Percentiles rank a stretch among this genome's conserved stretches.
phyloP scores from a whole-genome alignment of 2,329 filamentous ascomycete species.

The Ophiostoma tasmaniense region DNA sequence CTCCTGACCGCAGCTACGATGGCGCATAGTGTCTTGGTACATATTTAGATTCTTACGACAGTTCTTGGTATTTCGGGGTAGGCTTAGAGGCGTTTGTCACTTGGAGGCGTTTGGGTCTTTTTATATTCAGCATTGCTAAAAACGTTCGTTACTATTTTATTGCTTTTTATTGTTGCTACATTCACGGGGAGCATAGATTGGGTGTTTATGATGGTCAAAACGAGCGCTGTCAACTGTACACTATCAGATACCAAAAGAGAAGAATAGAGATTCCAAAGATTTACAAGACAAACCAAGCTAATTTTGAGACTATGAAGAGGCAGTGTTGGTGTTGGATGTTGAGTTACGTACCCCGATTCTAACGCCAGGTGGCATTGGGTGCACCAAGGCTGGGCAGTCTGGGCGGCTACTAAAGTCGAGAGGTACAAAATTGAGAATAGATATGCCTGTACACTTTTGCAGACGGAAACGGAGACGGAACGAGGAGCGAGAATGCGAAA shows the following conservation, averaged over 20 bases:
- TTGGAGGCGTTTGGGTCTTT: background rate
- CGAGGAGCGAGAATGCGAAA: background rate
- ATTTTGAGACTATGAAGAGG: background rate
- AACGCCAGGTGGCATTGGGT: background rate
- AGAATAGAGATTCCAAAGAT: background rate
- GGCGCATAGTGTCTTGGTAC: background rate
- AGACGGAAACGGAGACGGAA: background rate
- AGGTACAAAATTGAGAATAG: background rate
- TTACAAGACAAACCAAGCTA: background rate
- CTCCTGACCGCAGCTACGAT: no score
- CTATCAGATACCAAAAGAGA: background rate
- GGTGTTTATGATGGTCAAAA: background rate
- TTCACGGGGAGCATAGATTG: background rate
- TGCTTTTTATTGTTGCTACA: background rate
- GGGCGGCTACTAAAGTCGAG: background rate
- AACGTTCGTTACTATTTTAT: background rate
- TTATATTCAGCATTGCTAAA: background rate
- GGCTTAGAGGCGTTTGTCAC: background rate
- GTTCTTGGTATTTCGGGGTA: background rate
- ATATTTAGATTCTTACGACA: background rate
- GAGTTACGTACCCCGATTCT: background rate
- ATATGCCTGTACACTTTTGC: background rate
- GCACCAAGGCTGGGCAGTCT: conserved; percentile 10
- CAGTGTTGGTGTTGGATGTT: background rate
- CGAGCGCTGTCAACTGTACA: background rate